These are phyloP conservation scores for Meyerozyma carpophila DNA, from an alignment of 1,139 yeast genomes.

Conservation along the genomic window DNA sequence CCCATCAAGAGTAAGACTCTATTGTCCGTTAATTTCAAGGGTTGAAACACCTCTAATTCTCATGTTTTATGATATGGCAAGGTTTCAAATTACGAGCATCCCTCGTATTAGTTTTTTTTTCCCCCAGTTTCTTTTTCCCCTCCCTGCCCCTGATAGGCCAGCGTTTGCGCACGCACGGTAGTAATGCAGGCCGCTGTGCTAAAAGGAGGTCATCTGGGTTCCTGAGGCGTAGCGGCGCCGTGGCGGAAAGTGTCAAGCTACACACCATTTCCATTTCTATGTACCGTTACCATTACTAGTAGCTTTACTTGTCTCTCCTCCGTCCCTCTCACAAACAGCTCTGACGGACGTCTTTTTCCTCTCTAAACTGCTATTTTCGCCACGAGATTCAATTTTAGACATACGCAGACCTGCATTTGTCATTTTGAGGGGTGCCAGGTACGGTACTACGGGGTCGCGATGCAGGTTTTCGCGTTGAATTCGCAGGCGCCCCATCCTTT, in stretches of 20 bases:
- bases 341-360: too few species aligned
- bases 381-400: neutral
- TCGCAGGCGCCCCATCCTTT: neutral
- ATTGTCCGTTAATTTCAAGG: too few species aligned
- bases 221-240: neutral
- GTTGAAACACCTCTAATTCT: too few species aligned
- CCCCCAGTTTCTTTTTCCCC: neutral
- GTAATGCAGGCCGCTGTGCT: neutral
- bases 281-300: too few species aligned
- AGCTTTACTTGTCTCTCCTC: too few species aligned
- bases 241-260: too few species aligned
- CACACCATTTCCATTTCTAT: too few species aligned
- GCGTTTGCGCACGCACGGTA: neutral
- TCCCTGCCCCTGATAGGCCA: neutral
- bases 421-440: slow-evolving; percentile 1
- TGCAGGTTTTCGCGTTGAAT: neutral
- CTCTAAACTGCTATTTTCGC: too few species aligned
- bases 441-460: neutral
- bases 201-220: neutral
- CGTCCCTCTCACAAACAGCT: too few species aligned
- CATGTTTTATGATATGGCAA: neutral
- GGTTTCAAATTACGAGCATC: neutral
- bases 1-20: too few species aligned
- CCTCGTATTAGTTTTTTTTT: neutral
- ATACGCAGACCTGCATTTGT: neutral